Evolutionary conservation across 2,329 filamentous ascomycete species (phyloP).

Genomic region (Fusarium secorum): DNA sequence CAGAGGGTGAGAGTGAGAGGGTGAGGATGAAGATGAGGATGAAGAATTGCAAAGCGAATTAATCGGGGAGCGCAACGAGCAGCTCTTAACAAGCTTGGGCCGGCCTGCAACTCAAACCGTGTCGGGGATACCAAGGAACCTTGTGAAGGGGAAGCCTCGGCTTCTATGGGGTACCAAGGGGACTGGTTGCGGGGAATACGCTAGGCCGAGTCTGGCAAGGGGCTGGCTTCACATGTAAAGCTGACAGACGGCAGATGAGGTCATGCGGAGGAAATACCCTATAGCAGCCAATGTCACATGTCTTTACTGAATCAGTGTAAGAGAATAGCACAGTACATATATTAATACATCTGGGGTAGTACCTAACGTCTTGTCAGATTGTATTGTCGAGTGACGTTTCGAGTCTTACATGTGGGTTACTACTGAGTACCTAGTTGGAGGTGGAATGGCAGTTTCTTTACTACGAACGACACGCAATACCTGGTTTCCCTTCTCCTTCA

Average conservation of each 20-base stretch:
- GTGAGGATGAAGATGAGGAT: not conserved
- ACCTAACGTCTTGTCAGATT: not conserved
- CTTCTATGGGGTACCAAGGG: constrained; percentile 45
- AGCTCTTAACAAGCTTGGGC: constrained; percentile 42
- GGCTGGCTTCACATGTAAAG: constrained; percentile 44
- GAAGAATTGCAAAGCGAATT: constrained; percentile 2
- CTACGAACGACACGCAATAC: not conserved
- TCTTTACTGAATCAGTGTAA: not conserved
- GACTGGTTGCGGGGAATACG: constrained; percentile 36
- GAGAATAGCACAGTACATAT: not conserved
- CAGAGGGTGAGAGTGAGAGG: not conserved
- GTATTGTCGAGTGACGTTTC: not conserved
- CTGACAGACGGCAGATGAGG: constrained; percentile 33
- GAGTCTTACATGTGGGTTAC: not conserved
- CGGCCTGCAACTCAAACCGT: constrained; percentile 30
- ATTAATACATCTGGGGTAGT: constrained; percentile 10
- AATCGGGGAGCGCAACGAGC: constrained; percentile 23
- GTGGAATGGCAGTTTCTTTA: not conserved
- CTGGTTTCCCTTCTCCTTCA: not conserved
- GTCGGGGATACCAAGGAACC: constrained; percentile 21
- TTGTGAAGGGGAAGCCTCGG: constrained; percentile 43
- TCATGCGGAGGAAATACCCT: constrained; percentile 37
- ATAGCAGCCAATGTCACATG: constrained; percentile 30
- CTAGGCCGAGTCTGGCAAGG: constrained; percentile 38
- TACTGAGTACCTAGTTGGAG: too few relatives aligned